These are phyloP conservation scores for Picochlorum sp. DNA, from an alignment of 139 green algal genomes.

Conservation along the genomic window DNA sequence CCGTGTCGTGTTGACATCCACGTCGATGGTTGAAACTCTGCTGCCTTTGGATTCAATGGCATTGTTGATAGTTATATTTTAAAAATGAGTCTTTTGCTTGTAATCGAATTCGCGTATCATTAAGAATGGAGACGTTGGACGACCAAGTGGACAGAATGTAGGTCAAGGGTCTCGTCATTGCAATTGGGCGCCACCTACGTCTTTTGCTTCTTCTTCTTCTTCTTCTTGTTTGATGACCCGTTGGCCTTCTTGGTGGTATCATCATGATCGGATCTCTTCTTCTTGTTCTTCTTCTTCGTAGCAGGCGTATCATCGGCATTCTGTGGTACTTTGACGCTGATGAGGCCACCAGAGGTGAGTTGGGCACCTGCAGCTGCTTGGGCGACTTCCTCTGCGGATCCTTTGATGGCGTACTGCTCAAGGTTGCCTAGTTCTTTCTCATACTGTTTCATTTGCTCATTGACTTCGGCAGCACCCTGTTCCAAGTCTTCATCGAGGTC, in stretches of 20 bases:
- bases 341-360: conserved; percentile 21
- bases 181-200: too few relatives aligned
- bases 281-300: conserved; percentile 7
- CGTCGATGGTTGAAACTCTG: neutral
- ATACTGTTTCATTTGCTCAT: conserved; percentile 35
- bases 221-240: too few relatives aligned
- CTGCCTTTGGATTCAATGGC: conserved; percentile 7
- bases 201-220: too few relatives aligned
- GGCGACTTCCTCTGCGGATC: conserved; percentile 46
- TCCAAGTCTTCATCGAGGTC: conserved; percentile 78
- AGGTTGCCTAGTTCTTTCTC: conserved; percentile 45
- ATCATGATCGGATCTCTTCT: neutral
- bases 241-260: too few relatives aligned
- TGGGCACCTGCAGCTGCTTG: conserved; percentile 28
- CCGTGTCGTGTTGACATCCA: neutral
- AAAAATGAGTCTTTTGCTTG: neutral
- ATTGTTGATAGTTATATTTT: neutral
- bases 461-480: conserved; percentile 51
- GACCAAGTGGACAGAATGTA: too few relatives aligned
- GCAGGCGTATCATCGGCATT: neutral
- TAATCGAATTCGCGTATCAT: too few relatives aligned
- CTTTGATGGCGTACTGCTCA: conserved; percentile 52
- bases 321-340: conserved; percentile 13
- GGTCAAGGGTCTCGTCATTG: too few relatives aligned
- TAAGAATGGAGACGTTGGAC: too few relatives aligned